phyloP scores from a whole-genome alignment of 2,329 filamentous ascomycete genomes.

The Sordariomycetes sp. region DNA sequence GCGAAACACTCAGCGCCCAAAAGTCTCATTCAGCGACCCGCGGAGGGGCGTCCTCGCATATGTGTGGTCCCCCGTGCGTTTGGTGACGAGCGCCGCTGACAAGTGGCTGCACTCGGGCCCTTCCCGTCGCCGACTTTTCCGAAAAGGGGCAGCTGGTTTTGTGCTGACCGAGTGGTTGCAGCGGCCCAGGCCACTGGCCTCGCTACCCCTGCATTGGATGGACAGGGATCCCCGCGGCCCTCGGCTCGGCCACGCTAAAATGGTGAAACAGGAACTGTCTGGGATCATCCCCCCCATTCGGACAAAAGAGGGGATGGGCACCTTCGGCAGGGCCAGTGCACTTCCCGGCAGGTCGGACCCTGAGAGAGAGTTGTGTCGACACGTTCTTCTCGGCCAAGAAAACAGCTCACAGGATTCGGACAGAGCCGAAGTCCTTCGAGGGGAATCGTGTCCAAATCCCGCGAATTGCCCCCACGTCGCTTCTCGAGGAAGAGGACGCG shows the following conservation, averaged over 20 bases:
- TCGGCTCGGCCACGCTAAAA: background rate
- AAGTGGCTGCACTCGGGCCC: background rate
- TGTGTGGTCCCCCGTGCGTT: background rate
- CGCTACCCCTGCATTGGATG: slow-evolving; percentile 3
- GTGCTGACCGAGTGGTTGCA: background rate
- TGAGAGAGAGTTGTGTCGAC: background rate
- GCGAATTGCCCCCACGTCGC: background rate
- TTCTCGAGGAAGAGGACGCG: background rate
- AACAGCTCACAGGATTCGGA: background rate
- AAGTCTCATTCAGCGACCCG: background rate
- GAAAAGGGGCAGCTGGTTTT: background rate
- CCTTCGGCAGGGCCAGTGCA: background rate
- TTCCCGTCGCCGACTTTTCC: background rate
- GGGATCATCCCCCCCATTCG: background rate
- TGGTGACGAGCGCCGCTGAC: background rate
- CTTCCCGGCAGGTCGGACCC: background rate
- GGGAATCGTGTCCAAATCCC: background rate
- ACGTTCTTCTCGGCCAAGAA: no score
- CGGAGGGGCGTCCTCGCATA: background rate
- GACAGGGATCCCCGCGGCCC: slow-evolving; percentile 1
- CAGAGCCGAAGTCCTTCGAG: background rate
- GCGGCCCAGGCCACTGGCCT: background rate
- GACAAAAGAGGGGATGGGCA: background rate
- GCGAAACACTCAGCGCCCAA: background rate
- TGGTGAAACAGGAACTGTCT: slow-evolving; percentile 4